Base-by-base conservation (phyloP, 2,329 filamentous ascomycete species). In the Colletotrichum salicis region DNA sequence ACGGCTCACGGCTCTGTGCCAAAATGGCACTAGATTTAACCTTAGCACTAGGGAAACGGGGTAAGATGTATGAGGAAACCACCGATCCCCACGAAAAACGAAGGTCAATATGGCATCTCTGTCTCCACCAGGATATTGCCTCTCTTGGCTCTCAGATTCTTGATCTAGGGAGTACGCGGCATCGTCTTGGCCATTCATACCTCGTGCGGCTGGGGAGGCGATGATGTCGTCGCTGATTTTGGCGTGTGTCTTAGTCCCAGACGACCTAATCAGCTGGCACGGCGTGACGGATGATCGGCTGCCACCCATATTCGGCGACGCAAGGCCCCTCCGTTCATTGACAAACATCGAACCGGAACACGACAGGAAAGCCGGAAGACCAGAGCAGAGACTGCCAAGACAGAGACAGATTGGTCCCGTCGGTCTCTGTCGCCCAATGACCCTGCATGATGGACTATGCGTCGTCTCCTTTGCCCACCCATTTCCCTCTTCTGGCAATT, bases 241-340 rank as follows among this genome's bases (percentile, higher is more conserved):
- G 31, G 29, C 63, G 19, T 19, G 24, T 51, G 24, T 51, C 41
- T 6, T 55, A 13, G 51, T 15, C 35, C 27, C 19, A 51, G 22
- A 22, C 11, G 41, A 19, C 51, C 51, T 24, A 45, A 27, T 51
- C 22, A 22, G 59, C 31, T 13, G 69, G 51, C 33, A 31, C n/a
- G 27, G 15, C 24, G 29, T 41, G 31, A 35, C 35, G 59, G 54
- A 29, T 41, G 29, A 59, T 64, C 35, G 54, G 55, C 69, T 60
- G 69, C 65, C 65, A 64, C 22, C 33, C 60, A 51, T 5, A 51
- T 41, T 12, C 35, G 22, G 48, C 31, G 29, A 51, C 45, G 59
- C 59, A 69, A 51, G 65, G 45, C 48, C 69, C 55, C 10, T 64
- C n/a, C 10, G 35, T 71, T 60, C 65, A 56, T 69, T 29, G 10